Evolutionary conservation across 2,329 filamentous ascomycete species (phyloP).

Genomic region (Diaporthe sp.): DNA sequence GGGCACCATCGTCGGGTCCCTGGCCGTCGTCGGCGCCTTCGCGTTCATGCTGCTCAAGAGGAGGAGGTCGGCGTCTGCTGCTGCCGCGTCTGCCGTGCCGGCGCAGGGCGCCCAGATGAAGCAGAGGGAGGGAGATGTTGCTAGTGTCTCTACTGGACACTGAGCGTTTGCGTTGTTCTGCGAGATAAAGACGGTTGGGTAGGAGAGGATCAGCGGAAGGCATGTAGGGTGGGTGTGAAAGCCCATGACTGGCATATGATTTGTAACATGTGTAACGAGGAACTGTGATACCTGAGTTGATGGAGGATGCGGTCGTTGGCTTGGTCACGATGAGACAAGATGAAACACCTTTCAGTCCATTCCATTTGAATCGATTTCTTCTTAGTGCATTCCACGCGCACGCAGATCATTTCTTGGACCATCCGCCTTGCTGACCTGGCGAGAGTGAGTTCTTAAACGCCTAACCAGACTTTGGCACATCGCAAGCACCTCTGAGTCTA

Average conservation of each 20-base stretch:
- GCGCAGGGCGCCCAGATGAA: background rate
- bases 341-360: background rate
- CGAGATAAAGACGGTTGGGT: background rate
- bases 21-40: constrained; percentile 42
- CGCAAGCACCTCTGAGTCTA: too few relatives aligned
- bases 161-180: rapidly evolving
- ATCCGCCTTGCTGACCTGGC: background rate
- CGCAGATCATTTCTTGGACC: too few relatives aligned
- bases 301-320: background rate
- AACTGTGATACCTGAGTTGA: background rate
- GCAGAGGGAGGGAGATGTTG: constrained; percentile 9
- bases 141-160: constrained; percentile 17
- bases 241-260: too few relatives aligned
- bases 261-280: background rate
- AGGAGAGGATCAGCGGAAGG: too few relatives aligned
- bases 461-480: background rate
- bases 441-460: background rate
- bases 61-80: constrained; percentile 11
- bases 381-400: too few relatives aligned
- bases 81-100: background rate
- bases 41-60: constrained; percentile 43
- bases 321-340: background rate
- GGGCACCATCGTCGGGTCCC: constrained; percentile 46
- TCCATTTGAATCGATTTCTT: background rate
- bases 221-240: background rate